These are phyloP conservation scores for Tylopilus rubrobrunneus DNA, from an alignment of 768 basidiomycete species.

Conservation along the genomic window DNA sequence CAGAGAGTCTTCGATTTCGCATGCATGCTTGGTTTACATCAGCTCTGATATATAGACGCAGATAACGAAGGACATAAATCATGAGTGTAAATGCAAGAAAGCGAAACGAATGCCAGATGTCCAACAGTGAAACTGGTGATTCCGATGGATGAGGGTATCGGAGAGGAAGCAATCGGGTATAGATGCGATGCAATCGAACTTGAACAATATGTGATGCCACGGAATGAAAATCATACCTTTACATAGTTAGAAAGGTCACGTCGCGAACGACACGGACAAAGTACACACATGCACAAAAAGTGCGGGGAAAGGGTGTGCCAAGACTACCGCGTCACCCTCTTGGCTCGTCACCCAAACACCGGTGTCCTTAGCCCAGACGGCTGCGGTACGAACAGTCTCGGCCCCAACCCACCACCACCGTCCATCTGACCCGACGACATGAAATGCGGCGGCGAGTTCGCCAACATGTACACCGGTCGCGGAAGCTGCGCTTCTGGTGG, in stretches of 20 bases:
- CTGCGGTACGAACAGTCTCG: slow-evolving; percentile 24
- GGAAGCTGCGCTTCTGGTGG: slow-evolving; percentile 21
- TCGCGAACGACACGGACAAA: neutral
- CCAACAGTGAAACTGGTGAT: neutral
- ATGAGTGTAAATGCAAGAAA: neutral
- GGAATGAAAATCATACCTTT: neutral
- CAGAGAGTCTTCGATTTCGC: too few relatives aligned
- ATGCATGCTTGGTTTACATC: too few relatives aligned
- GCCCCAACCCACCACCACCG: slow-evolving; percentile 6
- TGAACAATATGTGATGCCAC: neutral
- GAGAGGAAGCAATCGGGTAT: neutral
- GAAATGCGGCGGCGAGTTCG: slow-evolving; percentile 25
- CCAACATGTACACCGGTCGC: slow-evolving; percentile 29
- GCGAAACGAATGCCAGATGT: too few relatives aligned
- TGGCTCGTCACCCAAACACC: slow-evolving; percentile 19
- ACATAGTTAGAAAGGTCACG: neutral
- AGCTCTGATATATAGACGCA: neutral
- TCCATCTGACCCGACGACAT: slow-evolving; percentile 16
- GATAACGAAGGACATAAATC: neutral
- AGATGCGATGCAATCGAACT: neutral
- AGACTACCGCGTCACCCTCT: neutral
- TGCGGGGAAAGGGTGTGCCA: neutral
- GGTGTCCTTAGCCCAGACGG: slow-evolving; percentile 26
- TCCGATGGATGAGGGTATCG: neutral
- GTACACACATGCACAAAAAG: neutral